Conservation (phyloP, 495 filamentous ascomycete genomes). For the Schizothecium vesticola region DNA sequence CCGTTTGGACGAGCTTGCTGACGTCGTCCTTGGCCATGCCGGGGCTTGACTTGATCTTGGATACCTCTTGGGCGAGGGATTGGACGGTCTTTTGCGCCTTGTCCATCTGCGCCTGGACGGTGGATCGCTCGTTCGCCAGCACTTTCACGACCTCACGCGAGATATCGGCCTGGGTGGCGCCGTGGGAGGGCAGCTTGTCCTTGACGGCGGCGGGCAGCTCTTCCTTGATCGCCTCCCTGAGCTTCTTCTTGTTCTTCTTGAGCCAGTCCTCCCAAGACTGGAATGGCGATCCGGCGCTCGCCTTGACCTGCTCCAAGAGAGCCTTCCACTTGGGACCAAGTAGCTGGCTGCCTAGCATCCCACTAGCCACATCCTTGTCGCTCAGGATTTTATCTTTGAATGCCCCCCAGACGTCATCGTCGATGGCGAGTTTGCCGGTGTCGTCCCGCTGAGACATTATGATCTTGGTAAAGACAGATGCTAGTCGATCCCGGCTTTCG, state of each 20-base stretch:
- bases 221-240: slow-evolving; percentile 18
- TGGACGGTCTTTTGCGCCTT: slow-evolving; percentile 15
- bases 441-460: slow-evolving; percentile 35
- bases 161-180: slow-evolving; percentile 25
- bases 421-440: slow-evolving; percentile 38
- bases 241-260: slow-evolving; percentile 28
- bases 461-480: slow-evolving; percentile 28
- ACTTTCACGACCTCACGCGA: slow-evolving; percentile 18
- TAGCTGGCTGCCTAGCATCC: slow-evolving; percentile 21
- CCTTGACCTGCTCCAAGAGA: slow-evolving; percentile 19
- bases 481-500: slow-evolving; percentile 24
- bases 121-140: slow-evolving; percentile 19
- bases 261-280: slow-evolving; percentile 35
- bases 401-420: slow-evolving; percentile 52
- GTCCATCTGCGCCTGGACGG: slow-evolving; percentile 11
- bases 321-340: slow-evolving; percentile 36
- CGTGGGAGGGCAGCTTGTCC: slow-evolving; percentile 3
- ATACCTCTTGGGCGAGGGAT: slow-evolving; percentile 12
- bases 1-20: slow-evolving; percentile 26
- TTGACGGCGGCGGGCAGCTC: slow-evolving; percentile 15
- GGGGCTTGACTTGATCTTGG: slow-evolving; percentile 4
- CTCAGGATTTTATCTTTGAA: slow-evolving; percentile 31
- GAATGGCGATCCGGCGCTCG: slow-evolving; percentile 14
- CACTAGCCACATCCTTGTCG: slow-evolving; percentile 32
- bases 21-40: slow-evolving; percentile 31